phyloP scores from a whole-genome alignment of 176 grass and related monocot genomes.

The Oryza rufipogon region DNA sequence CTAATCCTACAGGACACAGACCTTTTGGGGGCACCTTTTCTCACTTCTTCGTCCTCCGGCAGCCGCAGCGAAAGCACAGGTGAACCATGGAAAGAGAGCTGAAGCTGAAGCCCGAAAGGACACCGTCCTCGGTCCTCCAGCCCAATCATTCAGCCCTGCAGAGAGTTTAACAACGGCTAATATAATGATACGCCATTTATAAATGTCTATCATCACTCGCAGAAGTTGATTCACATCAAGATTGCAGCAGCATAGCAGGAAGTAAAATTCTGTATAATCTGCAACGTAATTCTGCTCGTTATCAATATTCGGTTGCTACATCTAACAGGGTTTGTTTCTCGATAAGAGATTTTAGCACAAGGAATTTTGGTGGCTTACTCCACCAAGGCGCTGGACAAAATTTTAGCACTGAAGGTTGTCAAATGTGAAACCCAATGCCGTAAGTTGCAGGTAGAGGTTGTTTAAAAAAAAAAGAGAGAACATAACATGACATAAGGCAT shows the following conservation, averaged over 20 bases:
- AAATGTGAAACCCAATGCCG: conserved; percentile 37
- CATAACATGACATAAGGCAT: neutral
- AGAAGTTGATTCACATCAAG: neutral
- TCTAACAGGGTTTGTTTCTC: neutral
- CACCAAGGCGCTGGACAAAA: conserved; percentile 43
- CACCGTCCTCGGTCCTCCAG: no score
- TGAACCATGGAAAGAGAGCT: neutral
- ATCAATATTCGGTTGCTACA: neutral
- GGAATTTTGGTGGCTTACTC: neutral
- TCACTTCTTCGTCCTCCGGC: no score
- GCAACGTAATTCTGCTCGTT: conserved; percentile 8
- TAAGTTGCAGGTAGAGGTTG: conserved; percentile 32
- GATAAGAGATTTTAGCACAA: neutral
- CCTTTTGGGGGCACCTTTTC: no score
- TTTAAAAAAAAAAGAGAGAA: conserved; percentile 10
- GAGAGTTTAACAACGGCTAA: neutral
- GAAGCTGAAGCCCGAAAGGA: neutral
- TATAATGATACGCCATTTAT: neutral
- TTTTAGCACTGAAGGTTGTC: conserved; percentile 42
- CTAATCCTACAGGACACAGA: neutral
- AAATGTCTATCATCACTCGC: neutral
- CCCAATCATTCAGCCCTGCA: neutral
- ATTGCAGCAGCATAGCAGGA: neutral
- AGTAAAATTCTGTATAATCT: neutral
- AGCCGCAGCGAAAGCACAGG: neutral